A percentile compares a stretch with the other conserved stretches of the same genome.
Conservation (phyloP, 2,329 filamentous ascomycete species). For the Dactylonectria macrodidyma region DNA sequence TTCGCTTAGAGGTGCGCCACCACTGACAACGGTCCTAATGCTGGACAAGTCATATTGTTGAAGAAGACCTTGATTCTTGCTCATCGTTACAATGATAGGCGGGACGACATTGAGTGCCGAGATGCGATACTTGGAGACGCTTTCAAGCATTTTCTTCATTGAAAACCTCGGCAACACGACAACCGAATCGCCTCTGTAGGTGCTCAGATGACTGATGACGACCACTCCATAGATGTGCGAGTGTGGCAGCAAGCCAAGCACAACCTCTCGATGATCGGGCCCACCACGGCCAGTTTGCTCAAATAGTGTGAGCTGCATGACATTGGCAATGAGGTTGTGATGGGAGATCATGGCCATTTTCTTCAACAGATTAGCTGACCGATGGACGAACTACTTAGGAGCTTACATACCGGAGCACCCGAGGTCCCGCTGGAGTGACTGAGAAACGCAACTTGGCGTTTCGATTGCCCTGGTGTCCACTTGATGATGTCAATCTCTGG, state of each 20-base stretch:
- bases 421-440: slow-evolving; percentile 2
- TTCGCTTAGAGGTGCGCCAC: background rate
- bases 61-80: background rate
- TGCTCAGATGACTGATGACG: slow-evolving; percentile 1
- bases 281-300: background rate
- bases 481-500: background rate
- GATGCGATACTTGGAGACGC: background rate
- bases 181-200: background rate
- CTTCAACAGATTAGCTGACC: background rate
- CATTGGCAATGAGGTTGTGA: background rate
- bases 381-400: background rate
- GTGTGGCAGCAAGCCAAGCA: background rate
- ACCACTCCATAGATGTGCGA: background rate
- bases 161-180: background rate
- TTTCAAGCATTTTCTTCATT: background rate
- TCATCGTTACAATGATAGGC: background rate
- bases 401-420: background rate
- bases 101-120: background rate
- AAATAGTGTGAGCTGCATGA: background rate
- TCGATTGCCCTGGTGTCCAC: background rate
- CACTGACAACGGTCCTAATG: background rate
- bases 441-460: background rate
- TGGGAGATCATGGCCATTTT: background rate
- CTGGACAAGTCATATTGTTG: background rate
- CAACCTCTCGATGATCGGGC: background rate